Base-by-base conservation (phyloP, 2,329 filamentous ascomycete species). In the Furcasterigmium sp. region DNA sequence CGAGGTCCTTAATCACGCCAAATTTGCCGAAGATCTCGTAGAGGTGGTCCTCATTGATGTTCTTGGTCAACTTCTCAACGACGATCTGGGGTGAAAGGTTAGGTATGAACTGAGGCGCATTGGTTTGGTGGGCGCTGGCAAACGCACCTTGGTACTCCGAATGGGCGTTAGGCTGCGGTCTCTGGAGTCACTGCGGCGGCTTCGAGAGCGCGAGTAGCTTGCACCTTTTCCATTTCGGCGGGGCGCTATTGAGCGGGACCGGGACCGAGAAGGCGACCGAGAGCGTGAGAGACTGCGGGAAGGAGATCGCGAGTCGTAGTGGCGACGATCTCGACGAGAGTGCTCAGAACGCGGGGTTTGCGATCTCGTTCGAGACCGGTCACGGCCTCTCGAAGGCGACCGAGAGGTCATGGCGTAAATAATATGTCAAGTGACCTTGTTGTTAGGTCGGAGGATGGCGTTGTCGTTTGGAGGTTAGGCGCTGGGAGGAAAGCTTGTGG, bases 41-140 rank as follows among this genome's bases (percentile, higher is more conserved):
- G 7, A 98, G 71, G 57, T 98, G 93, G 15, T 79, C 78, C 61
- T 91, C 87, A 46, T 87, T 94, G 54, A 98, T 85, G 57, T 95
- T 97, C 64, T 94, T 95, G 4, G 91, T 95, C 57, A 98, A 75
- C 50, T 94, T 91, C 65, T 98, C 93, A 37, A 98, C 86, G 15
- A 98, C 89, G 60, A 98, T 91, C 87, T 96, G 55, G 3, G 44
- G 18, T 29, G 9, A 29, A n/a, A 7, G 38, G 25, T 32, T 36
- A 6, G 15, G 15, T 37, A 21, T 23, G 23, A 11, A 21, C 29
- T n/a, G 7, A 8, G 34, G 49, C 39, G 38, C 23, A 19, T 49
- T 56, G 9, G 46, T 49, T n/a, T 49, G 51, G 21, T 45, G 49
- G 18, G 25, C 8, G 8, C 20, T 28, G 14, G 14, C 13, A 28